These are phyloP conservation scores for Roridomyces roridus DNA, from an alignment of 768 basidiomycete species.

Conservation along the genomic window DNA sequence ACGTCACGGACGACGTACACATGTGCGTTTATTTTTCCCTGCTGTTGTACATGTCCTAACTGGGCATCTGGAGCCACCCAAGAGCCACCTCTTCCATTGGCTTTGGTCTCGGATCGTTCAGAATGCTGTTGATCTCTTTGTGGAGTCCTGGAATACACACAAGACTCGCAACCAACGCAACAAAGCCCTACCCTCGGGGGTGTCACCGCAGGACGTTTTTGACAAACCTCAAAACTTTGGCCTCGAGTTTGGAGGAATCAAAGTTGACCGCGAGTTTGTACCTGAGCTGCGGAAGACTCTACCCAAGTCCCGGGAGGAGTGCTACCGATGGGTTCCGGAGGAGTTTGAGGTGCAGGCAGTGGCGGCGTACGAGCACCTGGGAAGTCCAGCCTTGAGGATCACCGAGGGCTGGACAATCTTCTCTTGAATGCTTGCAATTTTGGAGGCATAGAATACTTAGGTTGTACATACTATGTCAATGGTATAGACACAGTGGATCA, in stretches of 20 bases:
- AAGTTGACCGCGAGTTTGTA: not conserved
- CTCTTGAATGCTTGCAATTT: conserved; percentile 5
- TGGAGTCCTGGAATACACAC: conserved; percentile 31
- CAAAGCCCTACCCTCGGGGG: conserved; percentile 17
- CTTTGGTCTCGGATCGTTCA: conserved; percentile 34
- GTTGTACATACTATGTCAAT: too few relatives aligned
- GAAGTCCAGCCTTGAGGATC: conserved; percentile 1
- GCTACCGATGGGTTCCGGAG: conserved; percentile 16
- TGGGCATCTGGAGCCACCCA: too few relatives aligned
- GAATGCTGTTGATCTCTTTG: conserved; percentile 24
- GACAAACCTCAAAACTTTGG: conserved; percentile 17
- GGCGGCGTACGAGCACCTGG: conserved; percentile 11
- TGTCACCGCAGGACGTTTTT: conserved; percentile 9
- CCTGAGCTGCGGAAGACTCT: conserved; percentile 3
- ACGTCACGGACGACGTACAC: not conserved
- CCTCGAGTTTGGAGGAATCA: conserved; percentile 2
- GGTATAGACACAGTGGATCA: too few relatives aligned
- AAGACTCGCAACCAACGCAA: conserved; percentile 8
- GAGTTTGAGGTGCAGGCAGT: conserved; percentile 13
- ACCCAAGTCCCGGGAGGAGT: conserved; percentile 16
- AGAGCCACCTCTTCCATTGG: conserved; percentile 31
- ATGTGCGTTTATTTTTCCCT: conserved; percentile 3
- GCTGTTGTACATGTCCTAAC: not conserved
- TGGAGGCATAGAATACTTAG: too few relatives aligned
- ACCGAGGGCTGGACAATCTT: conserved; percentile 17